A percentile compares a stretch with the other conserved stretches of the same genome.
Conservation (phyloP, 768 basidiomycete genomes). For the Coprinopsis cinerea region DNA sequence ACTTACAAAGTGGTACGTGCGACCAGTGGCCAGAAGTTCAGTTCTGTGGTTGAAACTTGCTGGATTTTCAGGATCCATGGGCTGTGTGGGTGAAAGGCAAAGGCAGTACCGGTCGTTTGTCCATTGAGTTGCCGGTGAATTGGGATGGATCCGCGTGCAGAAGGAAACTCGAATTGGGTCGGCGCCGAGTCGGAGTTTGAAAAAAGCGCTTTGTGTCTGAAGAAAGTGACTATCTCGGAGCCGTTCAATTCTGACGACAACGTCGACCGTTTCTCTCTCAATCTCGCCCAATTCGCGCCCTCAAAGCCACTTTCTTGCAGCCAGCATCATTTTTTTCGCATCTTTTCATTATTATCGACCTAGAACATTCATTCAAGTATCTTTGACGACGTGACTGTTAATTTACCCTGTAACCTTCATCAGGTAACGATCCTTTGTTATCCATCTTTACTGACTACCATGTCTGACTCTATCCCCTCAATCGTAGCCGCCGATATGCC, state of each 20-base stretch:
- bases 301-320: not conserved
- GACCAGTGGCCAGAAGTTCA: conserved; percentile 50
- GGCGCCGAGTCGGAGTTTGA: conserved; percentile 11
- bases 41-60: conserved; percentile 48
- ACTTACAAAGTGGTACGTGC: conserved; percentile 59
- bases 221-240: conserved; percentile 12
- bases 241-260: conserved; percentile 2
- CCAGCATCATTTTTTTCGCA: conserved; percentile 3
- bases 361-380: conserved; percentile 15
- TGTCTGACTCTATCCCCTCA: conserved; percentile 14
- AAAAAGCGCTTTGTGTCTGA: conserved; percentile 3
- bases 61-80: conserved; percentile 37
- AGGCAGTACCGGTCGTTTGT: not conserved
- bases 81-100: not conserved
- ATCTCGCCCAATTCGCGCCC: no score
- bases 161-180: not conserved
- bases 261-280: not conserved
- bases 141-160: conserved; percentile 1
- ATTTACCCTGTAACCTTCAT: conserved; percentile 22
- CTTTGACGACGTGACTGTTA: conserved; percentile 13
- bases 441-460: conserved; percentile 7
- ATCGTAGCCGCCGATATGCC: conserved; percentile 37
- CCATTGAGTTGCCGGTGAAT: not conserved
- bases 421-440: conserved; percentile 28
- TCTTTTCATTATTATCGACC: not conserved